Percentiles rank a stretch among this genome's conserved stretches.
Evolutionary conservation across 257 asterid genomes (phyloP).

Genomic region (Rehmannia glutinosa): DNA sequence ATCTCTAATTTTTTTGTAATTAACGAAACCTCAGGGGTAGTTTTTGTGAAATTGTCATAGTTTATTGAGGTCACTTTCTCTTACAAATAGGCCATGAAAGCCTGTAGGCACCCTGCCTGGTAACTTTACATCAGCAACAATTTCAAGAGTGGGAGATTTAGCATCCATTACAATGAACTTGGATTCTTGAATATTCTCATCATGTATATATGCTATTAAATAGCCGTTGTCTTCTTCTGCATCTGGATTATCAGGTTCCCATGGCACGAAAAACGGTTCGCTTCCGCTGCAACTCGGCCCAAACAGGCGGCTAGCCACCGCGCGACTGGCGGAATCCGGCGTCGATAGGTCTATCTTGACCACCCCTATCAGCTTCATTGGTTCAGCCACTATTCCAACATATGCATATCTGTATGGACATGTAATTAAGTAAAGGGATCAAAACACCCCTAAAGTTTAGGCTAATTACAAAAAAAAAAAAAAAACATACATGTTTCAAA

Average conservation of each 20-base stretch:
- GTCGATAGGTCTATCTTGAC: neutral
- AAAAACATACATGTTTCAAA: too few relatives aligned
- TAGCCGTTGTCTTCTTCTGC: constrained; percentile 10
- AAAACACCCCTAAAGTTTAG: too few relatives aligned
- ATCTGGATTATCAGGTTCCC: neutral
- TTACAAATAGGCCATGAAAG: constrained; percentile 5
- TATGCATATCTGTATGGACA: neutral
- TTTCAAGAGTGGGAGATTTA: neutral
- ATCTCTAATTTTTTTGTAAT: too few relatives aligned
- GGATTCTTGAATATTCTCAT: neutral
- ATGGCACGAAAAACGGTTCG: neutral
- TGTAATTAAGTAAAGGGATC: too few relatives aligned
- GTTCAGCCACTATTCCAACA: neutral
- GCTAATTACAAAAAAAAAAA: too few relatives aligned
- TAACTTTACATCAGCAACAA: neutral
- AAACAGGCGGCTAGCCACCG: neutral
- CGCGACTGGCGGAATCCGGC: neutral
- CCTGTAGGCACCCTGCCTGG: neutral
- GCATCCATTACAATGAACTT: neutral
- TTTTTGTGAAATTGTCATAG: too few relatives aligned
- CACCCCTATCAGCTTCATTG: neutral
- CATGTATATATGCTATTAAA: neutral
- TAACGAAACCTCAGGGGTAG: too few relatives aligned
- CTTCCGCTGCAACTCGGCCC: neutral
- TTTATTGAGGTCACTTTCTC: neutral